These are phyloP conservation scores for Pythium sp. DNA, from an alignment of 352 stramenopile species.

Conservation along the genomic window DNA sequence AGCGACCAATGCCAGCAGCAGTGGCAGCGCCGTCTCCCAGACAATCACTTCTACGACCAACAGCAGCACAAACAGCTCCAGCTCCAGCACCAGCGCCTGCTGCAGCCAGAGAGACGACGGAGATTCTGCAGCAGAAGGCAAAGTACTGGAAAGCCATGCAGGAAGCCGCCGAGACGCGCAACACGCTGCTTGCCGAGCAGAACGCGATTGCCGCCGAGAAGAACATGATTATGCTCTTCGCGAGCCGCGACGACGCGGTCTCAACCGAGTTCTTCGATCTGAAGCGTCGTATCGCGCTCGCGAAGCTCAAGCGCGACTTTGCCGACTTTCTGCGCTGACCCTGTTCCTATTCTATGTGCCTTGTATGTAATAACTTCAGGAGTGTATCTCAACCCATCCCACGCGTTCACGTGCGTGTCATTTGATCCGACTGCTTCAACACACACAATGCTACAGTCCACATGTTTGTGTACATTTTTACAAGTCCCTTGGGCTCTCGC, in stretches of 20 bases:
- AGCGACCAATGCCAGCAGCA: not conserved
- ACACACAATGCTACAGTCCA: not conserved
- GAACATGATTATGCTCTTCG: constrained; percentile 16
- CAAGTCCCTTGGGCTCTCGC: not conserved
- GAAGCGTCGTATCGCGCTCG: constrained; percentile 15
- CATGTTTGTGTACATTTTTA: not conserved
- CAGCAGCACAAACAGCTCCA: not conserved
- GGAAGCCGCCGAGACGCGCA: constrained; percentile 13
- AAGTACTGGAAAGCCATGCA: constrained; percentile 12
- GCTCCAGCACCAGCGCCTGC: not conserved
- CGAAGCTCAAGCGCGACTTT: constrained; percentile 15
- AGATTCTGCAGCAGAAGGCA: not conserved
- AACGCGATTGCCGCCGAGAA: constrained; percentile 18
- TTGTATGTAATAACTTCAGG: not conserved
- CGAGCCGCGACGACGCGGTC: constrained; percentile 12
- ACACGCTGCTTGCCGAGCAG: constrained; percentile 18
- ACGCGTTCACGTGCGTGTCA: not conserved
- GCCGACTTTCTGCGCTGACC: constrained; percentile 4
- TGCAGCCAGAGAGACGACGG: too few relatives aligned
- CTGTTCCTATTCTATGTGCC: not conserved
- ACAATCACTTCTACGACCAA: not conserved
- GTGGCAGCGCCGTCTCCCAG: not conserved
- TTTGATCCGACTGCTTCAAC: not conserved
- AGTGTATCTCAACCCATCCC: not conserved
- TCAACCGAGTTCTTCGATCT: constrained; percentile 19